These are phyloP conservation scores for Musa itinerans DNA, from an alignment of 176 grass and related monocot genomes.

Conservation along the genomic window DNA sequence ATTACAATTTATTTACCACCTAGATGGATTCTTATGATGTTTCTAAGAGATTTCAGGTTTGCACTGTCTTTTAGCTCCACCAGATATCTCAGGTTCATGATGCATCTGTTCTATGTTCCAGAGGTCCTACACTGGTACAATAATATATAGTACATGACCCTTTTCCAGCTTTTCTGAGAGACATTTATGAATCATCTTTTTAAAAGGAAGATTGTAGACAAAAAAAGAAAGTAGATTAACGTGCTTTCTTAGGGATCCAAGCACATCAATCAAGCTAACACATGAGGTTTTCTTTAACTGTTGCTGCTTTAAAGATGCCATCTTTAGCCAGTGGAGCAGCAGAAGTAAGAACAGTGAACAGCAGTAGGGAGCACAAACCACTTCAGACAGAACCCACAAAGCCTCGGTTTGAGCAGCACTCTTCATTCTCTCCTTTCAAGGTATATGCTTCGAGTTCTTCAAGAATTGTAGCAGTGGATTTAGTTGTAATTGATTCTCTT, in stretches of 20 bases:
- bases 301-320: slow-evolving; percentile 27
- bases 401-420: slow-evolving; percentile 33
- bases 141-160: slow-evolving; percentile 22
- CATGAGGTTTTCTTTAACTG: too few species aligned
- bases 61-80: too few species aligned
- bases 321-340: slow-evolving; percentile 28
- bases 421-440: slow-evolving; percentile 76
- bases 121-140: slow-evolving; percentile 8
- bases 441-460: slow-evolving; percentile 11
- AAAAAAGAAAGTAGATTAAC: slow-evolving; percentile 8
- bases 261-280: not conserved
- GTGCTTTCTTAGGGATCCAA: slow-evolving; percentile 15
- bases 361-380: slow-evolving; percentile 23
- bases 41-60: too few species aligned
- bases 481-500: too few species aligned
- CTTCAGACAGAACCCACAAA: slow-evolving; percentile 30
- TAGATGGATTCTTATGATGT: too few species aligned
- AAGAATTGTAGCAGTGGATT: too few species aligned
- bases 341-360: slow-evolving; percentile 26
- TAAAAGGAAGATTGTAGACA: slow-evolving; percentile 16
- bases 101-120: not conserved
- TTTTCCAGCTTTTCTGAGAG: slow-evolving; percentile 57
- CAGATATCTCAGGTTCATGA: too few species aligned
- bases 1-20: too few species aligned
- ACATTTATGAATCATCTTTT: slow-evolving; percentile 43